These are phyloP conservation scores for Termitomyces sp. DNA, from an alignment of 768 basidiomycete genomes.

Conservation along the genomic window DNA sequence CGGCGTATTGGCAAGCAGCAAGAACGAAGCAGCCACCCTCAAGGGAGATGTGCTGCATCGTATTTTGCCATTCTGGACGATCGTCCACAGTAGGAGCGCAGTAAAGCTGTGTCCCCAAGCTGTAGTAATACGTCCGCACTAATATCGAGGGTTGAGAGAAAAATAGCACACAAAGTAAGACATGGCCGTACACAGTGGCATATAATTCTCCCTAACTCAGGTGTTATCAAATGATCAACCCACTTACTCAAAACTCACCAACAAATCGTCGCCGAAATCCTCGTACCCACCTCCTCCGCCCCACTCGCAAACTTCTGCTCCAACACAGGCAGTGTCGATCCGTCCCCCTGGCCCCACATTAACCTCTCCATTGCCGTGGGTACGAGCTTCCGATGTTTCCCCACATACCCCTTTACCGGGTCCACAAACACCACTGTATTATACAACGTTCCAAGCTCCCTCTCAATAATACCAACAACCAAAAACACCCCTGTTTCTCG, in stretches of 20 bases:
- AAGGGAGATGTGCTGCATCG: constrained; percentile 61
- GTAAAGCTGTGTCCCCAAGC: constrained; percentile 55
- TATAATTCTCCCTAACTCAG: constrained; percentile 61
- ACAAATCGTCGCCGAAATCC: constrained; percentile 55
- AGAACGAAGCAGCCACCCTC: constrained; percentile 72
- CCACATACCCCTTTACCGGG: constrained; percentile 48
- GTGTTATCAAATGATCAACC: not conserved
- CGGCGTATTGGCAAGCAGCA: constrained; percentile 56
- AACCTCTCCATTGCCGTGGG: constrained; percentile 60
- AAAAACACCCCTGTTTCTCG: constrained; percentile 48
- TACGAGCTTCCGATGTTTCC: constrained; percentile 61
- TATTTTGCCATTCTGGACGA: constrained; percentile 50
- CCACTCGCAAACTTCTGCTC: constrained; percentile 31
- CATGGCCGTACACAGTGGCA: constrained; percentile 34
- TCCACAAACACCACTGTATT: constrained; percentile 59
- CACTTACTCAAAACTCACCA: constrained; percentile 38
- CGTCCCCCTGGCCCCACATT: constrained; percentile 63
- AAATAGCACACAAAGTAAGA: not conserved
- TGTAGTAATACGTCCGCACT: constrained; percentile 62
- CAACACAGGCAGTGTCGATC: constrained; percentile 48
- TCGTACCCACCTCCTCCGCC: constrained; percentile 28
- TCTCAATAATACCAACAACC: constrained; percentile 59
- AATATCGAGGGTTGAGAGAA: not conserved
- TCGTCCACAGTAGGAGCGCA: constrained; percentile 67
- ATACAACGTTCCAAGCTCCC: constrained; percentile 56